Evolutionary conservation across 2,329 filamentous ascomycete genomes (phyloP), one percentile per base, ranked within the genome.

Genomic region (Trichoderma sp.): DNA sequence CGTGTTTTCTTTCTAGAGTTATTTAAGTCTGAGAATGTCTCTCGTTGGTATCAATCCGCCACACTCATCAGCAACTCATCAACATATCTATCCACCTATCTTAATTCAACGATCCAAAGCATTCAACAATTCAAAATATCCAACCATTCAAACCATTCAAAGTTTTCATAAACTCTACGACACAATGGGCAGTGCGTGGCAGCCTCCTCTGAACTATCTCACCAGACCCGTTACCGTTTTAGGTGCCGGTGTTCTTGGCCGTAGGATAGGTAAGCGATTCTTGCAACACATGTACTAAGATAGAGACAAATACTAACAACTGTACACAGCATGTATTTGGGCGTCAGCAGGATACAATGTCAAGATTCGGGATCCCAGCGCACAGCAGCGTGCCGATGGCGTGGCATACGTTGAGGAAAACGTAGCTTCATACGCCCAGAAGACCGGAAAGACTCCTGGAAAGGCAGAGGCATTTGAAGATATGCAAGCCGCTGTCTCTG

Each of bases 211-310:
- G 15, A 57, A 67, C 14, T 67, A 67, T 12, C 53, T 34, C 12
- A 58, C 2, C 6, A 47, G 68, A 30, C 58, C 68, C 4, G 79
- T 84, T 30, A 75, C 78, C 5, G 74, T 85, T 15, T 76, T 85
- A 24, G 84, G 83, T 2, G 83, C 77, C 6, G 84, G 83, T 1
- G 83, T 84, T 0, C 77, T 85, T 0, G 83, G 83, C 6, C 81
- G 83, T 9, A 79, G 83, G 6, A 67, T 67, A 67, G 64, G 64
- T 67, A 30, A 9, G 24, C 9, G 11, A 21, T 2, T 9, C n/a
- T 36, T 2, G 7, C 6, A 12, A 32, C 24, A 18, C n/a, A 3
- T 51, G 47, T 14, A 3, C 6, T 26, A 43, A 15, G 15, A 6
- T 39, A 8, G 24, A 32, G 3, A 1, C 32, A 21, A 34, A 36